Conservation (phyloP, 192 early-diverging fungal genomes). For the Gryganskiella cystojenkinii region DNA sequence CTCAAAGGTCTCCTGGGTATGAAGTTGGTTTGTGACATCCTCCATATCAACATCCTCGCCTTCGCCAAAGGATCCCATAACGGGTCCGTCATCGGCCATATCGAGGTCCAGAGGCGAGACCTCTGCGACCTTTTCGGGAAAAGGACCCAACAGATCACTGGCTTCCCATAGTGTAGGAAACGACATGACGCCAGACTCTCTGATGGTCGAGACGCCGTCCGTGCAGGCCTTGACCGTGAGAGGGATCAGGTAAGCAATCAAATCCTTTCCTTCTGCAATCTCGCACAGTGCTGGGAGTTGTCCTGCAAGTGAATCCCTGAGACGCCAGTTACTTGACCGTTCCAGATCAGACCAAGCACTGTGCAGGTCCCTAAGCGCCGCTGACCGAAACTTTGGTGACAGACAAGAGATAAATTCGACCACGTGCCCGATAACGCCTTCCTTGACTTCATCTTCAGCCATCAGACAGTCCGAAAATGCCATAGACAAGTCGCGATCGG, state of each 20-base stretch:
- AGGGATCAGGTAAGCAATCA: slow-evolving; percentile 75
- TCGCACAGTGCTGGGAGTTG: slow-evolving; percentile 77
- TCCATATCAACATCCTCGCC: slow-evolving; percentile 49
- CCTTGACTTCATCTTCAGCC: slow-evolving; percentile 74
- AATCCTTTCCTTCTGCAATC: slow-evolving; percentile 67
- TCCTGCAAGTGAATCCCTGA: slow-evolving; percentile 75
- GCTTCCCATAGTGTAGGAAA: slow-evolving; percentile 38
- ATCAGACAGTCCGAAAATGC: slow-evolving; percentile 63
- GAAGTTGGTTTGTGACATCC: slow-evolving; percentile 18
- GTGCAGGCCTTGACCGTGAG: slow-evolving; percentile 66
- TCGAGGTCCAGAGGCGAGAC: neutral
- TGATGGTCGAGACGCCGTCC: slow-evolving; percentile 64
- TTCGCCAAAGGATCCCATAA: slow-evolving; percentile 32
- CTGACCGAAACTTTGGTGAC: slow-evolving; percentile 68
- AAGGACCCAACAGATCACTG: slow-evolving; percentile 22
- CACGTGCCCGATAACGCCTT: slow-evolving; percentile 75
- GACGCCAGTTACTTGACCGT: slow-evolving; percentile 73
- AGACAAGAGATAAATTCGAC: slow-evolving; percentile 74
- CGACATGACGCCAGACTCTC: slow-evolving; percentile 62
- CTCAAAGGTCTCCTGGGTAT: too few relatives aligned
- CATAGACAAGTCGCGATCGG: slow-evolving; percentile 62
- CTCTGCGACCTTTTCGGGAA: neutral
- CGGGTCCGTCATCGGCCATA: slow-evolving; percentile 4
- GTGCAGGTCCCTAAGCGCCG: slow-evolving; percentile 72
- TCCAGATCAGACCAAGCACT: slow-evolving; percentile 76